Evolutionary conservation across 306 rosid genomes (phyloP).

Genomic region (Calophaca sinica): DNA sequence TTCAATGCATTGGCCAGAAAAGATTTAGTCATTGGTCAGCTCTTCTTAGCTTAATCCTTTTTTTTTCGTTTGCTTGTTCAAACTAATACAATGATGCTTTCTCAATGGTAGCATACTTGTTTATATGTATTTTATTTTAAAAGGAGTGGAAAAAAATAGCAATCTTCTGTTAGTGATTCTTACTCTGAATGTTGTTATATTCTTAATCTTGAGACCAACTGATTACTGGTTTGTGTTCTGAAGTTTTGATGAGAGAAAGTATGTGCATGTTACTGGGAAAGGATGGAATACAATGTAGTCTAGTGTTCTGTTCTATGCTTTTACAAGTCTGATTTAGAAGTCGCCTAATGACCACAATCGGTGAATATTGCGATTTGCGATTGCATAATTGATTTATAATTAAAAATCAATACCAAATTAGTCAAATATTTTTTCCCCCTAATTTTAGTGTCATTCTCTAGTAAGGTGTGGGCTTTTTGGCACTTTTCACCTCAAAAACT

Average conservation of each 20-base stretch:
- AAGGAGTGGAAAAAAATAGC: too few species aligned
- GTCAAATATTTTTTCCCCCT: background rate
- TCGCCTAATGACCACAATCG: too few species aligned
- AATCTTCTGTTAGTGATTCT: too few species aligned
- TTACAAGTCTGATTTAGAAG: too few species aligned
- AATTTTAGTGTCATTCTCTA: background rate
- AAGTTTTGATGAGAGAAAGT: background rate
- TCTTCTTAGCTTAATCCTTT: conserved; percentile 33
- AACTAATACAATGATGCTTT: conserved; percentile 8
- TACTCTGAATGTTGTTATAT: background rate
- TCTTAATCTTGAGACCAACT: conserved; percentile 13
- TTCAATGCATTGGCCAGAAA: conserved; percentile 97
- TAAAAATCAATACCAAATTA: too few species aligned
- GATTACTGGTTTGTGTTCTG: background rate
- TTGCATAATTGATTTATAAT: too few species aligned
- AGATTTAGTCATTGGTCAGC: conserved; percentile 81
- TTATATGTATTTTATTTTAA: too few species aligned
- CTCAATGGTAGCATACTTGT: conserved; percentile 6
- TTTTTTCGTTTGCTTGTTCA: background rate
- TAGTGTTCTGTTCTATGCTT: too few species aligned
- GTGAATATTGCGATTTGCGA: too few species aligned
- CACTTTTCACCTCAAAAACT: background rate
- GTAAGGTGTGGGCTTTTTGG: background rate
- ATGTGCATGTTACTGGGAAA: too few species aligned
- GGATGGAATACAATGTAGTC: too few species aligned